phyloP scores from a whole-genome alignment of 2,329 filamentous ascomycete species.

The Neophaeococcomyces mojaviensis region DNA sequence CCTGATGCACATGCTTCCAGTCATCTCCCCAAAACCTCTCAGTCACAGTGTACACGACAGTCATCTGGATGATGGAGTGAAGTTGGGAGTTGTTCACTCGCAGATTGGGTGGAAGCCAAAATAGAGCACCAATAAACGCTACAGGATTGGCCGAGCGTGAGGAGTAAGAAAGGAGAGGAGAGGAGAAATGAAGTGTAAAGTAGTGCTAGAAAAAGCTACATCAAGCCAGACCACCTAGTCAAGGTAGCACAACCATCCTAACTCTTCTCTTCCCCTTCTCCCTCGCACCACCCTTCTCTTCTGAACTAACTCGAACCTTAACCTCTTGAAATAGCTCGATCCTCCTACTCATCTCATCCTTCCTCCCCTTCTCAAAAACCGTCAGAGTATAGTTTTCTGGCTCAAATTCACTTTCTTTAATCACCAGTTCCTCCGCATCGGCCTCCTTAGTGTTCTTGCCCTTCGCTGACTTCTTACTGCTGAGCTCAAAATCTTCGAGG shows the following conservation, averaged over 20 bases:
- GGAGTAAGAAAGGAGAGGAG: no score
- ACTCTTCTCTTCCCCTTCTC: slow-evolving; percentile 82
- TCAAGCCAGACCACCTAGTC: no score
- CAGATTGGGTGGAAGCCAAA: no score
- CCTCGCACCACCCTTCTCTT: slow-evolving; percentile 66
- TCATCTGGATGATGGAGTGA: no score
- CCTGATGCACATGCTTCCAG: no score
- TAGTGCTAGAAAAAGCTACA: no score
- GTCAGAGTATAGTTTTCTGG: slow-evolving; percentile 73
- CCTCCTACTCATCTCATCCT: slow-evolving; percentile 45
- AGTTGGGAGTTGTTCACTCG: no score
- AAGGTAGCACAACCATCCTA: slow-evolving; percentile 31
- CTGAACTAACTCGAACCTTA: slow-evolving; percentile 77
- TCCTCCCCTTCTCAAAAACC: slow-evolving; percentile 47
- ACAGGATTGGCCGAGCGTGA: no score
- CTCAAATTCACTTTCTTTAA: slow-evolving; percentile 72
- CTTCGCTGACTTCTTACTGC: slow-evolving; percentile 27
- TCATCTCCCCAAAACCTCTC: no score
- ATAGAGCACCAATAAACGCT: no score
- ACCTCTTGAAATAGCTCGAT: slow-evolving; percentile 92
- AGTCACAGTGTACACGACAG: no score
- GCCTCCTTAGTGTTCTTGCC: slow-evolving; percentile 24
- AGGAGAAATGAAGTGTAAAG: no score
- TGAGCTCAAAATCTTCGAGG: slow-evolving; percentile 61
- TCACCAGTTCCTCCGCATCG: slow-evolving; percentile 27